A percentile compares a stretch with the other conserved stretches of the same genome.
phyloP scores from a whole-genome alignment of 2,329 filamentous ascomycete genomes.

The Claviceps lovelessii region DNA sequence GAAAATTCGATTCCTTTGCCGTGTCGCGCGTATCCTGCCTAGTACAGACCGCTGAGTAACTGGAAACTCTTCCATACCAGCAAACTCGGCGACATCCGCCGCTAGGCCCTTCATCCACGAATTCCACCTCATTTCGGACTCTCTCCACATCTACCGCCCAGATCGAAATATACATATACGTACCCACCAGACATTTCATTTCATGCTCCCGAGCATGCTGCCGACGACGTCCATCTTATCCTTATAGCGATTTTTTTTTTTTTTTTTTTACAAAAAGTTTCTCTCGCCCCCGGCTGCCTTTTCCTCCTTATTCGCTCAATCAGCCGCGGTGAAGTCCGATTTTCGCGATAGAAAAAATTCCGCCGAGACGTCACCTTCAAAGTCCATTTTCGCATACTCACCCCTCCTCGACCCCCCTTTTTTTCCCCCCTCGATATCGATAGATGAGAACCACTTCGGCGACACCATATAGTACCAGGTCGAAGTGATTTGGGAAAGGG shows the following conservation, averaged over 20 bases:
- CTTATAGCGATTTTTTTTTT: not conserved
- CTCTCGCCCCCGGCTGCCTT: not conserved
- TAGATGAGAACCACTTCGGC: constrained; percentile 10
- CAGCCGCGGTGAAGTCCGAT: not conserved
- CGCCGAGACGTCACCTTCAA: not conserved
- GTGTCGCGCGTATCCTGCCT: not conserved
- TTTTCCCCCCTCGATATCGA: not conserved
- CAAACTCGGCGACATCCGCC: constrained; percentile 3
- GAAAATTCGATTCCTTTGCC: not conserved
- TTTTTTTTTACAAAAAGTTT: no score
- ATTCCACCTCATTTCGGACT: constrained; percentile 1
- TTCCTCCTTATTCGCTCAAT: not conserved
- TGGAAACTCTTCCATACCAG: not conserved
- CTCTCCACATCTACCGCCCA: constrained; percentile 1
- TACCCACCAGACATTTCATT: not conserved
- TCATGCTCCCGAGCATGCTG: not conserved
- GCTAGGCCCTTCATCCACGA: not conserved
- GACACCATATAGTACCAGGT: constrained; percentile 6
- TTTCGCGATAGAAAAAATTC: not conserved
- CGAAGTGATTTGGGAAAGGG: constrained; percentile 9
- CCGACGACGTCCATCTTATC: not conserved
- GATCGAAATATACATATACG: not conserved
- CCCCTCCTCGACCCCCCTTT: not conserved
- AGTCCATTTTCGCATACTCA: not conserved
- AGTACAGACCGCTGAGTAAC: not conserved